Evolutionary conservation across 2,329 filamentous ascomycete species (phyloP), one percentile per base, ranked within the genome.

Genomic region (Fusarium fracticaudum): DNA sequence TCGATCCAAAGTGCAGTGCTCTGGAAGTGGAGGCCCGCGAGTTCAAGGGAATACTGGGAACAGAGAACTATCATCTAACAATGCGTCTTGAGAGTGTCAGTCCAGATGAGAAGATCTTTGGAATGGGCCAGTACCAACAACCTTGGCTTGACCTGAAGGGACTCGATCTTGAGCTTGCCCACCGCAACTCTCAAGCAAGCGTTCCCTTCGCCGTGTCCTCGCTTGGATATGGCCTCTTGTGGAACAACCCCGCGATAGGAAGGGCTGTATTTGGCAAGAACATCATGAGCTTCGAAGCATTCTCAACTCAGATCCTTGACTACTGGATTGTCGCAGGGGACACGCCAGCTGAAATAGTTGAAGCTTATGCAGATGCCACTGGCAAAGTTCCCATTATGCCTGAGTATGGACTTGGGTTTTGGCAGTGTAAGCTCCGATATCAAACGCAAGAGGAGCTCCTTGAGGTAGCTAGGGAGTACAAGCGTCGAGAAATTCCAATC

Each of bases 61-160:
- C 76, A 62, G 81, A 83, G 3, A 85, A 85, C 62, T 91, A 89
- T 75, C 86, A 89, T 60, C 81, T 92, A 14, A 91, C 89, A 1
- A 83, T 87, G 72, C 85, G 91, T 0, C 86, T 92, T 60, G 90
- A 92, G 77, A 88, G 87, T 4, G 77, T 88, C 60, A 79, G 87
- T 60, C 80, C 82, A 0, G 82, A 87, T 24, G 91, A 92, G 78
- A 89, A 87, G 76, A 87, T 92, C n/a, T 92, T 86, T 75, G 91
- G 91, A 26, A 92, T 92, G 90, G 91, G 91, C 0, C 91, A 92
- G 79, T 92, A 92, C 68, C 91, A 92, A 75, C 90, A 92, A 73
- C 87, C 89, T 0, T 86, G 84, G 59, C 82, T 92, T n/a, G 85
- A 92, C 76, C 83, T 92, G 55, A 92, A 92, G 73, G 91, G 91